Evolutionary conservation across 306 rosid species (phyloP), one percentile per base, ranked within the genome.

Genomic region (Pyrus pyrifolia): DNA sequence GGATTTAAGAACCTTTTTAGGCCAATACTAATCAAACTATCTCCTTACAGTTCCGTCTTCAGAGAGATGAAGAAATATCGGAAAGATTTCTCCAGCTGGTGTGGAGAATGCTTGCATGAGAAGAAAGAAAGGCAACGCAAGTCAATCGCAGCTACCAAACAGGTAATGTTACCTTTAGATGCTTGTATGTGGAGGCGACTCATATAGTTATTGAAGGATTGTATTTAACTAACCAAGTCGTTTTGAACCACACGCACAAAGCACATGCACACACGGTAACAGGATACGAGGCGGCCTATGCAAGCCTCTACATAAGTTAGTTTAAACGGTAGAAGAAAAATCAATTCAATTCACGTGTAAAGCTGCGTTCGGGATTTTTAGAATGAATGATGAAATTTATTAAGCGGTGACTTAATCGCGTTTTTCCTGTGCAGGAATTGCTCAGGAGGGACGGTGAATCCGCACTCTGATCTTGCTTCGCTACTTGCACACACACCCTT

Each of bases 101-200:
- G 98, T 30, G 98, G 91, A 67, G 98, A 91, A 80, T 93, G 98
- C 87, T 83, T 46, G 72, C 92, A 87, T 52, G 86, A 82, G 86
- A 91, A 89, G 83, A 88, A 77, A 77, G 98, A 93, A 72, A 88
- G 89, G 80, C 91, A 82, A 61, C 85, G 83, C 2, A 4, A 69
- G 23, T 78, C 97, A 29, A 71, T 91, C 68, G 78, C 82, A 42
- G 88, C 93, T 70, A 81, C 88, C 73, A 85, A 90, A 80, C 83
- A 71, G 96, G 97, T 92, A 82, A 78, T 66, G 73, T 75, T 25
- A 35, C 18, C 6, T 18, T 59, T 21, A 5, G 42, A 22, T 57
- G 66, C 52, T 21, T 30, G 42, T 21, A 70, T 29, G 18, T 2
- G 45, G 11, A 58, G 30, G 22, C 63, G 23, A 23, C 11, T 38